Conservation (phyloP, 2,329 filamentous ascomycete genomes). For the Gyromitra esculenta region DNA sequence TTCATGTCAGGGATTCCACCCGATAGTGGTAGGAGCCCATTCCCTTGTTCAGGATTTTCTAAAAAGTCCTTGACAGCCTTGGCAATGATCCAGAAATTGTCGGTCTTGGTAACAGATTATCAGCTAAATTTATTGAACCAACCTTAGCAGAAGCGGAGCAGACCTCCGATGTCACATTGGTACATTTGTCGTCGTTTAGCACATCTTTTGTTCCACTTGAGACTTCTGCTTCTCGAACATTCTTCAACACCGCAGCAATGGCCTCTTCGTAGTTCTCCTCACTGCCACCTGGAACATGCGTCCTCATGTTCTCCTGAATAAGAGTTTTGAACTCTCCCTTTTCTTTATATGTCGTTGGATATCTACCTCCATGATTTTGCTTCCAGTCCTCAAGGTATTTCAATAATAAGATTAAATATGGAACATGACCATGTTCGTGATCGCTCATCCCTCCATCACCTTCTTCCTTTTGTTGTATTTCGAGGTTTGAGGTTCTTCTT, state of each 20-base stretch:
- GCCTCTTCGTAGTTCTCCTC: constrained; percentile 99
- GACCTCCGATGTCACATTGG: constrained; percentile 61
- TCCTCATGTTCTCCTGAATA: constrained; percentile 74
- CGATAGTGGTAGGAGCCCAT: constrained; percentile 80
- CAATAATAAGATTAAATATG: constrained; percentile 83
- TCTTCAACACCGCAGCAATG: constrained; percentile 84
- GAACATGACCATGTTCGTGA: constrained; percentile 90
- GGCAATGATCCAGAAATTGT: constrained; percentile 89
- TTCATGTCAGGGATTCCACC: constrained; percentile 98
- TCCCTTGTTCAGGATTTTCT: constrained; percentile 62
- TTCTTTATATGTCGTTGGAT: constrained; percentile 80
- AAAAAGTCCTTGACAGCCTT: constrained; percentile 77
- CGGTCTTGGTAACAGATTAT: constrained; percentile 59
- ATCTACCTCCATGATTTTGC: constrained; percentile 71
- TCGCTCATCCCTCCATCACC: constrained; percentile 66
- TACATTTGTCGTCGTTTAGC: constrained; percentile 74
- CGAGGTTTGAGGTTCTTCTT: constrained; percentile 74
- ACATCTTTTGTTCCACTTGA: constrained; percentile 78
- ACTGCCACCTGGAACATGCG: constrained; percentile 79
- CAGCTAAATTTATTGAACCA: constrained; percentile 22
- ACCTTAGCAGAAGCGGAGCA: constrained; percentile 36
- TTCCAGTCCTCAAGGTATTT: constrained; percentile 87
- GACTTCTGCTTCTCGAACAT: constrained; percentile 75
- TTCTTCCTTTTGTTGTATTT: constrained; percentile 61
- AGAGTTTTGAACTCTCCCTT: constrained; percentile 82